Evolutionary conservation across 2,329 filamentous ascomycete species (phyloP).

Genomic region (Fusarium anguioides): DNA sequence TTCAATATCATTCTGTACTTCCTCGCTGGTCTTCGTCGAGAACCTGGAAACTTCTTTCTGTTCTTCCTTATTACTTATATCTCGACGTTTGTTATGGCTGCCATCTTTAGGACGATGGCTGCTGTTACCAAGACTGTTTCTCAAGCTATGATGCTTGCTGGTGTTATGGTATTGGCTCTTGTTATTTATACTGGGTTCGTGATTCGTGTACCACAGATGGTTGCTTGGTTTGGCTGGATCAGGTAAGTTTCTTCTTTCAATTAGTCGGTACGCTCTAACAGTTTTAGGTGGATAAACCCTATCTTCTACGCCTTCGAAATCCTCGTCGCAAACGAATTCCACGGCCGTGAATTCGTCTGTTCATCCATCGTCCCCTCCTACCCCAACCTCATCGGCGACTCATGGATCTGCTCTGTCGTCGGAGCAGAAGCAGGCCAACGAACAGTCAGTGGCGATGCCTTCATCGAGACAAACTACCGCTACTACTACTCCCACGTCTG

Average conservation of each 20-base stretch:
- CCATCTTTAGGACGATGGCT: slow-evolving; percentile 79
- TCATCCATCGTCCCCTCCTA: slow-evolving; percentile 61
- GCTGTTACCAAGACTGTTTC: slow-evolving; percentile 74
- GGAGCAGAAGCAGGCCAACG: slow-evolving; percentile 65
- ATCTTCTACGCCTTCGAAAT: slow-evolving; percentile 80
- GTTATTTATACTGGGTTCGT: slow-evolving; percentile 45
- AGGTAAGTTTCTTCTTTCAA: background rate
- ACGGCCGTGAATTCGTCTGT: slow-evolving; percentile 67
- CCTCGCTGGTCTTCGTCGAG: slow-evolving; percentile 63
- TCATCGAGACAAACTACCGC: slow-evolving; percentile 64
- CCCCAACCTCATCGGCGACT: slow-evolving; percentile 55
- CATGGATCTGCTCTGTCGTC: slow-evolving; percentile 64
- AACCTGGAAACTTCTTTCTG: slow-evolving; percentile 77
- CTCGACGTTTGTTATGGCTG: slow-evolving; percentile 77
- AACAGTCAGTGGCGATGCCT: slow-evolving; percentile 70
- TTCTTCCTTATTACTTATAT: slow-evolving; percentile 78
- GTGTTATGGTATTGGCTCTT: slow-evolving; percentile 67
- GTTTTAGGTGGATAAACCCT: slow-evolving; percentile 78
- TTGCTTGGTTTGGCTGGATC: slow-evolving; percentile 80
- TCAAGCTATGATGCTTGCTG: slow-evolving; percentile 65
- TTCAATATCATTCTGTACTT: slow-evolving; percentile 72
- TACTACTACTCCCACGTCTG: slow-evolving; percentile 70
- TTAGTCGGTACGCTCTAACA: accelerated
- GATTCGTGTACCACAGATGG: slow-evolving; percentile 52
- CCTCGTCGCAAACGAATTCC: slow-evolving; percentile 79